Evolutionary conservation across 2,329 filamentous ascomycete species (phyloP).

Genomic region (Clonostachys rosea): DNA sequence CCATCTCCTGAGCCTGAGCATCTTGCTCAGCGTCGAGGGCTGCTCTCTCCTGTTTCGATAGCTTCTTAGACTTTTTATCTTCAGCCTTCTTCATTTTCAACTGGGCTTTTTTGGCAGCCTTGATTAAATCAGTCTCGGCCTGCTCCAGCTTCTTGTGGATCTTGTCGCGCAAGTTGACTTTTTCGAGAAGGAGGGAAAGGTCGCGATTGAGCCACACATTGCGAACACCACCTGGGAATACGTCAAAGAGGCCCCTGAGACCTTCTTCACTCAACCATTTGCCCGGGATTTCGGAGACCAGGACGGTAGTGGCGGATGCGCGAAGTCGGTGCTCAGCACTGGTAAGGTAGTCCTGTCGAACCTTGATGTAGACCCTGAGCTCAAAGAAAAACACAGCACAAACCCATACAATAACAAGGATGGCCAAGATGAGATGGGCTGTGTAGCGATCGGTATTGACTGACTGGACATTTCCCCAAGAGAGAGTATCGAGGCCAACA

Average conservation of each 20-base stretch:
- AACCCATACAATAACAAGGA: slow-evolving; percentile 76
- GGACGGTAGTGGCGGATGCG: slow-evolving; percentile 90
- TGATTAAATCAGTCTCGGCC: slow-evolving; percentile 82
- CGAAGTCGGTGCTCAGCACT: slow-evolving; percentile 90
- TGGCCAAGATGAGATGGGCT: slow-evolving; percentile 77
- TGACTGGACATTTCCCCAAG: slow-evolving; percentile 79
- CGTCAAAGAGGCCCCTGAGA: slow-evolving; percentile 81
- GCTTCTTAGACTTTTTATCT: slow-evolving; percentile 59
- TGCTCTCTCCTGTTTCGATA: slow-evolving; percentile 45
- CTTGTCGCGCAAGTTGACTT: slow-evolving; percentile 70
- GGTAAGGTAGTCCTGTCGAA: slow-evolving; percentile 91
- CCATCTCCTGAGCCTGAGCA: slow-evolving; percentile 42
- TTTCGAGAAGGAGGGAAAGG: slow-evolving; percentile 76
- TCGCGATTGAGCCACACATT: slow-evolving; percentile 98
- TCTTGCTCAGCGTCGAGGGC: slow-evolving; percentile 43
- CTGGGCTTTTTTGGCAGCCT: slow-evolving; percentile 72
- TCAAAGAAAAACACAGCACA: slow-evolving; percentile 86
- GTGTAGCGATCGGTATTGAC: slow-evolving; percentile 67
- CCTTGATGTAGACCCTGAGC: slow-evolving; percentile 80
- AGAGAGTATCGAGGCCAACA: slow-evolving; percentile 73
- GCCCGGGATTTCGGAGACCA: slow-evolving; percentile 83
- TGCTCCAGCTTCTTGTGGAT: slow-evolving; percentile 70
- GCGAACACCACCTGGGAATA: slow-evolving; percentile 89
- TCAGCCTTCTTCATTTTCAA: slow-evolving; percentile 61
- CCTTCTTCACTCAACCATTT: slow-evolving; percentile 88